These are phyloP conservation scores for Aurifilum marmelostoma DNA, from an alignment of 2,329 filamentous ascomycete genomes.

Conservation along the genomic window DNA sequence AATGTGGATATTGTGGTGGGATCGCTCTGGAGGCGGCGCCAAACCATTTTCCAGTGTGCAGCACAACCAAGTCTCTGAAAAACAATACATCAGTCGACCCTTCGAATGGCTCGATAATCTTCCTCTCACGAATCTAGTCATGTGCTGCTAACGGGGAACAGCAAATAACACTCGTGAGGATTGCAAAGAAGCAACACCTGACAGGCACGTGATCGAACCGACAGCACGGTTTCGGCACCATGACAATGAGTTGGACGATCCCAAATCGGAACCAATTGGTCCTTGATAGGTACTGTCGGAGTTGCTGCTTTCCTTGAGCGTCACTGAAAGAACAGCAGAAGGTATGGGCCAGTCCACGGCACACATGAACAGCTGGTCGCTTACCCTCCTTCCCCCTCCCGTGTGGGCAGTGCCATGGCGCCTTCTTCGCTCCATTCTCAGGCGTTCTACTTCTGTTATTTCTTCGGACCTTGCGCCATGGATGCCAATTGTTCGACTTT, in stretches of 20 bases:
- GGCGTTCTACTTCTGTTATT: background rate
- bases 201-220: background rate
- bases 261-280: background rate
- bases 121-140: too few relatives aligned
- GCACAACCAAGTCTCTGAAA: background rate
- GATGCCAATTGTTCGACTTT: background rate
- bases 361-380: background rate
- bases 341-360: background rate
- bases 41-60: background rate
- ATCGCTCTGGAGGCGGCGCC: background rate
- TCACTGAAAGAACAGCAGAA: background rate
- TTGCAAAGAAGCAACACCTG: background rate
- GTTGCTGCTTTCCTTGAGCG: too few relatives aligned
- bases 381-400: background rate
- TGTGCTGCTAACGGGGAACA: too few relatives aligned
- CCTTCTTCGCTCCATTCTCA: background rate
- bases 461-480: background rate
- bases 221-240: too few relatives aligned
- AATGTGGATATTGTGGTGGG: background rate
- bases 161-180: too few relatives aligned
- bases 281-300: background rate
- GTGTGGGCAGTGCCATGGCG: background rate
- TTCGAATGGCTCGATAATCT: too few relatives aligned
- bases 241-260: too few relatives aligned
- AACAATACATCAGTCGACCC: background rate